Evolutionary conservation across 2,329 filamentous ascomycete species (phyloP).

Genomic region (Stagonosporopsis cucurbitacearum): DNA sequence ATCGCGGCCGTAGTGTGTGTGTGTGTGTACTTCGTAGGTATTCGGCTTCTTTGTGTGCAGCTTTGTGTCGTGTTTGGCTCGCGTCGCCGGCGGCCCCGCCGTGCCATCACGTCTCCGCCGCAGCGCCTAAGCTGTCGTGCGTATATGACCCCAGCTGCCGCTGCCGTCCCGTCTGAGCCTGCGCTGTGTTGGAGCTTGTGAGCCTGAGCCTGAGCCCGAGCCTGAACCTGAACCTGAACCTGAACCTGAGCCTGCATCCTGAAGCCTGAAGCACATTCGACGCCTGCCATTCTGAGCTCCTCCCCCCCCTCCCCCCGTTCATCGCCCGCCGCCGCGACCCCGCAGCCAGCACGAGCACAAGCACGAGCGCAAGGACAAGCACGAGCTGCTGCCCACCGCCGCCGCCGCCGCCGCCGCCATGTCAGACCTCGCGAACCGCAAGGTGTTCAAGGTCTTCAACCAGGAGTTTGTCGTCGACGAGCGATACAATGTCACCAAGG

Average conservation of each 20-base stretch:
- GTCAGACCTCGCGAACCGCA: slow-evolving; percentile 72
- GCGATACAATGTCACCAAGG: slow-evolving; percentile 97
- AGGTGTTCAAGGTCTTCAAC: slow-evolving; percentile 79
- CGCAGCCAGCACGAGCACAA: not conserved
- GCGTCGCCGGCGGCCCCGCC: slow-evolving; percentile 25
- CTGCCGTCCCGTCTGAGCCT: slow-evolving; percentile 22
- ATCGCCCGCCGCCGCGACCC: slow-evolving; percentile 11
- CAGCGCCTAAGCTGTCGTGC: slow-evolving; percentile 34
- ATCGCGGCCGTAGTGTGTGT: slow-evolving; percentile 8
- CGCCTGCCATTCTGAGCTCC: no score
- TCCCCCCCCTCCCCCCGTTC: slow-evolving; percentile 10
- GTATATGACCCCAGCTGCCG: slow-evolving; percentile 30
- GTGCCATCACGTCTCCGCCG: slow-evolving; percentile 29
- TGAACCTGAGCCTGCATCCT: not conserved
- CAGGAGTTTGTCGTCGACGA: slow-evolving; percentile 99
- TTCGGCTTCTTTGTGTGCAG: slow-evolving; percentile 13
- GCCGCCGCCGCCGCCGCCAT: slow-evolving; percentile 48
- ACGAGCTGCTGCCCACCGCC: not conserved
- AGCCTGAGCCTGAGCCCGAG: no score
- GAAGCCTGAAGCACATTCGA: slow-evolving; percentile 8
- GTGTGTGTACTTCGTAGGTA: slow-evolving; percentile 8
- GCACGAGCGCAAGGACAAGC: not conserved
- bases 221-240: not conserved
- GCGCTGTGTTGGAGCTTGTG: not conserved
- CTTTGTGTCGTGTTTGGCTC: no score